Evolutionary conservation across 441 rosid genomes (phyloP).

Genomic region (Erodium texanum): DNA sequence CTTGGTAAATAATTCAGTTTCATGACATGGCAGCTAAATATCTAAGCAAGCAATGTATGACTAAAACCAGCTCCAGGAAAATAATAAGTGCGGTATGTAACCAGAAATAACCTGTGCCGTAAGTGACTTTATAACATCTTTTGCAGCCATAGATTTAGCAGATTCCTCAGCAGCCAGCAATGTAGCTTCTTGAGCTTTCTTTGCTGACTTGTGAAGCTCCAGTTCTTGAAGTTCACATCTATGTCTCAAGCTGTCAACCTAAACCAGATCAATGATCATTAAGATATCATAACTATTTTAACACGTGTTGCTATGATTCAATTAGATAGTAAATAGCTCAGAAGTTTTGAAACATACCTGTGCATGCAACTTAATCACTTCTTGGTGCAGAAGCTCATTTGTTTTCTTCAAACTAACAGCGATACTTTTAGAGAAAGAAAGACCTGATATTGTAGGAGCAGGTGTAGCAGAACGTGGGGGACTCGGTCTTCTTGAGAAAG

Average conservation of each 20-base stretch:
- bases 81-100: slow-evolving; percentile 2
- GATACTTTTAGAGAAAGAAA: slow-evolving; percentile 69
- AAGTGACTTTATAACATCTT: slow-evolving; percentile 88
- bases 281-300: slow-evolving; percentile 5
- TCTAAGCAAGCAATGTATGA: not conserved
- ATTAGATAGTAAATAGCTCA: not conserved
- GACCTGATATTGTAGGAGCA: slow-evolving; percentile 71
- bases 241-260: slow-evolving; percentile 78
- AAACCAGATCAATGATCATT: slow-evolving; percentile 25
- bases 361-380: slow-evolving; percentile 65
- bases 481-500: slow-evolving; percentile 89
- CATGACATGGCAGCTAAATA: not conserved
- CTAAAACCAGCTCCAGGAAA: slow-evolving; percentile 6
- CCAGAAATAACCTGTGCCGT: slow-evolving; percentile 63
- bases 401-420: slow-evolving; percentile 89
- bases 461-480: slow-evolving; percentile 97
- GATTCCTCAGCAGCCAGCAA: slow-evolving; percentile 76
- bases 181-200: slow-evolving; percentile 79
- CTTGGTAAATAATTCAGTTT: not conserved
- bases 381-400: slow-evolving; percentile 84
- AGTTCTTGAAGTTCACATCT: slow-evolving; percentile 76
- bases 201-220: slow-evolving; percentile 74
- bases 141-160: slow-evolving; percentile 82
- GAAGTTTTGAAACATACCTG: slow-evolving; percentile 46
- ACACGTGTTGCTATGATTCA: not conserved